Evolutionary conservation across 2,329 filamentous ascomycete species (phyloP), one percentile per base, ranked within the genome.

Genomic region (Aspergillus luchuensis): DNA sequence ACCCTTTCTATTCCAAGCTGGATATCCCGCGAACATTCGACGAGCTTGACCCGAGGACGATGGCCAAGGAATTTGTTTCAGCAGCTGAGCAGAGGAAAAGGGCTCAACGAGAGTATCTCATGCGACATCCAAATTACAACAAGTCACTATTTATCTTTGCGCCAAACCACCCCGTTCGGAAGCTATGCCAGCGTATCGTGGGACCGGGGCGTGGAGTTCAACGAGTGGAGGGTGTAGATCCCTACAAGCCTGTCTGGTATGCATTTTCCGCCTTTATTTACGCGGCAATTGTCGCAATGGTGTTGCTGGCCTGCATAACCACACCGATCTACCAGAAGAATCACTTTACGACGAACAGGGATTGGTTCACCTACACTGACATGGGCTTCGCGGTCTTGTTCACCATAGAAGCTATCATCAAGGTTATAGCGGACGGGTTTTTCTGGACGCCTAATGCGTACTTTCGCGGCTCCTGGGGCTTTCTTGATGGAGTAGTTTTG

Each of bases 391-490:
- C 94, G 2, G 76, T 90, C 1, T 78, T 99, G 13, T 99, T 99
- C 78, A 90, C 90, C 0, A 72, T 91, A 6, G 95, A 99, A 76
- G 92, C 93, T 0, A 71, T 88, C 5, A 93, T 99, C 79, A 99
- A 99, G 75, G 88, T 96, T 58, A 87, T 99, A 69, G 95, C 95
- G 0, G 95, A 99, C 78, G 95, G 95, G 7, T 90, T 97, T 69
- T 90, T 97, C 74, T 98, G 91, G 87, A 97, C 95, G 0, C 95
- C 95, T 0, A 97, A 99, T 76, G 96, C 96, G 2, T 99, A 97
- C 73, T 92, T 97, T 74, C 89, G 95, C 69, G 94, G 94, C 72
- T 94, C 93, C 0, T 99, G 95, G 95, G 96, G 95, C 6, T 88
- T 97, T 63, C 97, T 99, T 66, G 95, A 99, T 72, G 92, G 90